Base-by-base conservation (phyloP, 495 filamentous ascomycete genomes). In the Tuber aestivum region DNA sequence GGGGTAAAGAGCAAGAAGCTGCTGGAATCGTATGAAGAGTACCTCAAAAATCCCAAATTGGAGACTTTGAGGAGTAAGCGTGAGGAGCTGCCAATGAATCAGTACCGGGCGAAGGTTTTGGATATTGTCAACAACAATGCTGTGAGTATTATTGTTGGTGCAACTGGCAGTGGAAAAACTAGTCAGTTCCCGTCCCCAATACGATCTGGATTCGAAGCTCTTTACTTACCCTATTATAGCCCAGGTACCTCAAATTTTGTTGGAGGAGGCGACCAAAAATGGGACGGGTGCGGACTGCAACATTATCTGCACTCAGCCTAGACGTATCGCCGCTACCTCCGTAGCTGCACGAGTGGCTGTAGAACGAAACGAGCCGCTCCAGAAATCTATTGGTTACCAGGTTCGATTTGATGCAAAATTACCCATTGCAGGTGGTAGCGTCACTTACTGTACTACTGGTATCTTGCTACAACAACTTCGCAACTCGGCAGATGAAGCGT, bases 101-200 rank as follows among this genome's bases (percentile, higher is more conserved):
- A 86, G 71, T 84, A 85, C 61, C 82, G 82, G 71, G 78, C 82
- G 1, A 44, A 85, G 56, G 83, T 90, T 27, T 77, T 90, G 12
- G 82, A 87, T 1, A 81, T 88, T 72, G 83, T 90, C 70, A 80
- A 85, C 14, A 84, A 85, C 35, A 85, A 89, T 74, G 80, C 84
- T 0, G 88, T 86, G 77, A 86, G 85, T 74, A 87, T 90, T 61
- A 85, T 90, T 70, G 85, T 87, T 70, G 89, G 87, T 45, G 87
- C 87, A 37, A 90, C 89, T 69, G 89, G 89, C 32, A 86, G 86
- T 70, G 89, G 89, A 68, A 90, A 90, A 78, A 90, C 89, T 0
- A 90, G 81, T 83, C 82, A 79, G 81, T 77, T 27, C 45, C 61
- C 8, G 41, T 40, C 42, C 41, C n/a, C 50, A 10, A 70, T 75